Percentiles rank a stretch among this genome's conserved stretches.
Conservation (phyloP, 805 yeast species). For the Zygoascus bituminiphila region DNA sequence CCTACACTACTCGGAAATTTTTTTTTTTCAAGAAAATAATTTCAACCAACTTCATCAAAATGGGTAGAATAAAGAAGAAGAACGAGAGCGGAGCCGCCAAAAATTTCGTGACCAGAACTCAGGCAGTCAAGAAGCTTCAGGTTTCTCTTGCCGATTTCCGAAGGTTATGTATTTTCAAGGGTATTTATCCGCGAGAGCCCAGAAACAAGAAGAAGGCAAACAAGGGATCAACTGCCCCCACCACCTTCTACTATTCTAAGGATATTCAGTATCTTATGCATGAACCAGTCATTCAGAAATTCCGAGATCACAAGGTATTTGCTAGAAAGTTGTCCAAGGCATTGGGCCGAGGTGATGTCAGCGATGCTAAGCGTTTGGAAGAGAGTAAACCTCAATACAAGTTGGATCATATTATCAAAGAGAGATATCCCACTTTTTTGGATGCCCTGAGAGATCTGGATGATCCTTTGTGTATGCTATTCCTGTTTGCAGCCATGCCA, state of each 20-base stretch:
- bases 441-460: conserved; percentile 91
- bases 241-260: conserved; percentile 86
- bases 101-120: conserved; percentile 88
- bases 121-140: conserved; percentile 86
- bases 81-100: conserved; percentile 82
- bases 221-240: conserved; percentile 95
- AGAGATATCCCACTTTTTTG: conserved; percentile 86
- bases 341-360: conserved; percentile 83
- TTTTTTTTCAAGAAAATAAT: neutral
- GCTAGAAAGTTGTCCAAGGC: conserved; percentile 85
- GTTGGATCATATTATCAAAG: conserved; percentile 84
- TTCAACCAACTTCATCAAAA: neutral
- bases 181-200: conserved; percentile 96
- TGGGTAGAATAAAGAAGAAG: conserved; percentile 49
- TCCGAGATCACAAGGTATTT: conserved; percentile 92
- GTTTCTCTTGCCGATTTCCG: conserved; percentile 89
- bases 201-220: conserved; percentile 92
- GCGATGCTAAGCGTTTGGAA: conserved; percentile 81
- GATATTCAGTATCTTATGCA: conserved; percentile 93
- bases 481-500: conserved; percentile 89
- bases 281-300: conserved; percentile 85
- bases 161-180: conserved; percentile 94
- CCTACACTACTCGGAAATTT: neutral
- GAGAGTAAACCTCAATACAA: conserved; percentile 74
- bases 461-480: conserved; percentile 92